Evolutionary conservation across 441 rosid genomes (phyloP), one percentile per base, ranked within the genome.

Genomic region (Dalechampia spathulata): DNA sequence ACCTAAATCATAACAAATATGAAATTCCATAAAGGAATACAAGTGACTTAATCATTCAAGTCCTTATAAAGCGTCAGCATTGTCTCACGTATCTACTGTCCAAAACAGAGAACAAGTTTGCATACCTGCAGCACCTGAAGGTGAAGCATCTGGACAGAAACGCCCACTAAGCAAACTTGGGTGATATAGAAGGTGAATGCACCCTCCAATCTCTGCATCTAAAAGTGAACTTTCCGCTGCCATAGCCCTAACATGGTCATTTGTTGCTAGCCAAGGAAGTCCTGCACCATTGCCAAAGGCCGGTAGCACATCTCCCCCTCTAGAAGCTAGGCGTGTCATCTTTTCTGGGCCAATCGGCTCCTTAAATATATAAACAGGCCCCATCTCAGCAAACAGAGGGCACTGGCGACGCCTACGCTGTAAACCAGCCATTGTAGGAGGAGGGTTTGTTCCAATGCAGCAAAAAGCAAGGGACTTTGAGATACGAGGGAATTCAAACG

Each of bases 371-470:
- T 94, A 90, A 64, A 94, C 69, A 56, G 99, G 95, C 26, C 99
- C 99, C 93, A 94, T 88, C 81, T 94, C 99, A 56, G 99, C 99
- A 85, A 94, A 94, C 68, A 94, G 71, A 65, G 99, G 96, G 65
- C 96, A 90, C 59, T 94, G 99, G 46, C 99, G 91, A 22, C 95
- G 96, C 26, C 96, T 96, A 40, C 96, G 96, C 64, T 94, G 99
- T 62, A 94, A 81, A 59, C 98, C 99, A 64, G 99, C 96, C 81
- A 94, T 81, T 28, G 96, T 90, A 52, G 99, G 96, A 63, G 99
- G 97, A 28, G 99, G 98, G 59, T 94, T 94, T 66, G 99, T 94
- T 54, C 99, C 99, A 57, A 90, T 81, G 76, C 99, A 90, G 78
- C 98, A 94, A 78, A 94, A 94, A 20, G 98, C 83, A 63, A 90